phyloP scores from a whole-genome alignment of 805 yeast species.

The Teunomyces pallodes region DNA sequence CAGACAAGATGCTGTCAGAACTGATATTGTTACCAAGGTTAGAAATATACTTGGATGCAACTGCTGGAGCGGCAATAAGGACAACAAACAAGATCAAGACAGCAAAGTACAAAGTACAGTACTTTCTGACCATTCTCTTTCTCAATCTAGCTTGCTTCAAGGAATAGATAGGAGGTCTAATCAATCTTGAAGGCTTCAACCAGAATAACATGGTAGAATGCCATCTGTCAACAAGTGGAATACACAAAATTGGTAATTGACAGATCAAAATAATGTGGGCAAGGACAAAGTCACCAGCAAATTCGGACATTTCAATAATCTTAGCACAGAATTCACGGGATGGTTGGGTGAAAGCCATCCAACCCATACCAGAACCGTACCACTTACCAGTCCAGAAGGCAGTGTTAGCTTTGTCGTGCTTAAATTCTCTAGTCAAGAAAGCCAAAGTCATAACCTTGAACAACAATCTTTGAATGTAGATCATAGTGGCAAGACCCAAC shows the following conservation, averaged over 20 bases:
- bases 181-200: constrained; percentile 95
- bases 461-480: constrained; percentile 82
- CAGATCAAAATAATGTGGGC: constrained; percentile 87
- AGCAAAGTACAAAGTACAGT: constrained; percentile 74
- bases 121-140: constrained; percentile 95
- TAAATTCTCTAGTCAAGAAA: constrained; percentile 90
- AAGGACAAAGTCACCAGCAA: constrained; percentile 92
- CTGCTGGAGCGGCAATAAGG: constrained; percentile 88
- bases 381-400: constrained; percentile 99
- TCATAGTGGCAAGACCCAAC: constrained; percentile 79
- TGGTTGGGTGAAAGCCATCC: constrained; percentile 94
- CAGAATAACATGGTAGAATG: constrained; percentile 98
- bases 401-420: constrained; percentile 90
- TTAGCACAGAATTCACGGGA: constrained; percentile 93
- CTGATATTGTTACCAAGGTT: constrained; percentile 28
- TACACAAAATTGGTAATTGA: constrained; percentile 80
- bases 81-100: constrained; percentile 69
- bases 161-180: constrained; percentile 96
- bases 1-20: constrained; percentile 47
- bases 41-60: constrained; percentile 60
- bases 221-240: constrained; percentile 94
- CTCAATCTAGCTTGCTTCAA: constrained; percentile 94
- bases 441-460: constrained; percentile 80
- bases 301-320: constrained; percentile 89
- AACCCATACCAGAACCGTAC: constrained; percentile 93